Evolutionary conservation across 257 asterid genomes (phyloP), one percentile per base, ranked within the genome.

Genomic region (Gynochthodes officinalis): DNA sequence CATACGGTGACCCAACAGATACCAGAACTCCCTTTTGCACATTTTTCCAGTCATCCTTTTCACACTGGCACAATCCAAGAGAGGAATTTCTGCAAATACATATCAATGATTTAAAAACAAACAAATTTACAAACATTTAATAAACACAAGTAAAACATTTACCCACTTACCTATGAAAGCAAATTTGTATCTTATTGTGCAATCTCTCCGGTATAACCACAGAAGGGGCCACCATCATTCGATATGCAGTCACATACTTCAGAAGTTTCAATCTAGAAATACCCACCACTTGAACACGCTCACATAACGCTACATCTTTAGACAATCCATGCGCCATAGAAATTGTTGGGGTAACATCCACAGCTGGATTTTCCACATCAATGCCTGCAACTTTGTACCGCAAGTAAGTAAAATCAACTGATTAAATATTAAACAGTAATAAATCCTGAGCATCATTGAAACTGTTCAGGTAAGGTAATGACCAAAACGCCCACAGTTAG

Each of bases 171-270:
- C 81, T 84, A 88, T 93, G 97, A 65, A 82, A 77, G 80, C 97
- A 93, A 67, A 90, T 86, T 58, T 82, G 90, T 50, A 90, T 79
- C 73, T 85, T 93, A 81, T 80, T 83, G 78, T 85, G 82, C 37
- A 74, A 78, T 76, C 75, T 85, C 84, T 89, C 95, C 5, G 81
- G 95, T 67, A 85, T 89, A 66, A 73, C 87, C 27, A 75, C 88
- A 12, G 96, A 87, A 46, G 98, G 95, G 68, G 71, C 84, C 83
- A 87, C 64, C 37, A 83, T 85, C 81, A 89, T 75, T 75, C 86
- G 89, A 67, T 75, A 88, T 70, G 85, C 88, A 78, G 90, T 85
- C 37, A 92, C 85, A 81, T 89, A 93, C 82, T 89, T 89, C 83
- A 86, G 77, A 61, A 93, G 84, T 62, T 78, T 84, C 53, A 84